Conservation (phyloP, 2,329 filamentous ascomycete species). For the Stenocarpella maydis region DNA sequence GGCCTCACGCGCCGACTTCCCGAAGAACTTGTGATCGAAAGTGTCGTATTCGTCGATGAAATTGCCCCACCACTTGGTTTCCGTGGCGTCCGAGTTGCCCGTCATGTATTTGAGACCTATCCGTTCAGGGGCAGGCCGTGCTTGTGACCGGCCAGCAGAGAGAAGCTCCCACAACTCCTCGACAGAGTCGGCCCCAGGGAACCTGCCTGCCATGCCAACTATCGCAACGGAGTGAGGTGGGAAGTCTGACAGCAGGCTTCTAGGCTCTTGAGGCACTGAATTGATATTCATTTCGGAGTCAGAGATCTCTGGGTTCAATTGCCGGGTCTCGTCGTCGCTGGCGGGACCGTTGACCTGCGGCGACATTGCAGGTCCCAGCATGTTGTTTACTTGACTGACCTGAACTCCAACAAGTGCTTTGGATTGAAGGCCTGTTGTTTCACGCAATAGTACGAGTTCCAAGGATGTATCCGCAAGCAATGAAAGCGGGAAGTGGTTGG, state of each 20-base stretch:
- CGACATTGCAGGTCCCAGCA: too few species aligned
- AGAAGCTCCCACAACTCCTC: slow-evolving; percentile 46
- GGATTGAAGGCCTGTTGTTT: too few species aligned
- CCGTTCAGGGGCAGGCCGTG: not conserved
- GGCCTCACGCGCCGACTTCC: slow-evolving; percentile 46
- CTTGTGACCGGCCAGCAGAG: slow-evolving; percentile 32
- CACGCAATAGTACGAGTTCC: too few species aligned
- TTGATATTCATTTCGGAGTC: not conserved
- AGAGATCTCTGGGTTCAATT: not conserved
- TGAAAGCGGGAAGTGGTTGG: too few species aligned
- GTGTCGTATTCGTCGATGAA: slow-evolving; percentile 38
- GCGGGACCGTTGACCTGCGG: too few species aligned
- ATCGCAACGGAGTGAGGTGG: slow-evolving; percentile 39
- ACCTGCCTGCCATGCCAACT: slow-evolving; percentile 47
- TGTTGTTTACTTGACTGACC: too few species aligned
- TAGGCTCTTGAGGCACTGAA: not conserved
- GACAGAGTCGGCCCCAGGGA: slow-evolving; percentile 46
- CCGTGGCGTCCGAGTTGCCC: not conserved
- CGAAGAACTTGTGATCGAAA: slow-evolving; percentile 53
- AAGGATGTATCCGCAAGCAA: too few species aligned
- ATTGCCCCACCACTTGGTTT: slow-evolving; percentile 38
- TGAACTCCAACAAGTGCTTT: too few species aligned
- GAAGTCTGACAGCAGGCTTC: not conserved
- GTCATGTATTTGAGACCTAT: not conserved
- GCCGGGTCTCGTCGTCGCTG: too few species aligned